Percentiles rank a stretch among this genome's conserved stretches.
phyloP scores from a whole-genome alignment of 169 alveolate species.

The Condylostoma magnum region DNA sequence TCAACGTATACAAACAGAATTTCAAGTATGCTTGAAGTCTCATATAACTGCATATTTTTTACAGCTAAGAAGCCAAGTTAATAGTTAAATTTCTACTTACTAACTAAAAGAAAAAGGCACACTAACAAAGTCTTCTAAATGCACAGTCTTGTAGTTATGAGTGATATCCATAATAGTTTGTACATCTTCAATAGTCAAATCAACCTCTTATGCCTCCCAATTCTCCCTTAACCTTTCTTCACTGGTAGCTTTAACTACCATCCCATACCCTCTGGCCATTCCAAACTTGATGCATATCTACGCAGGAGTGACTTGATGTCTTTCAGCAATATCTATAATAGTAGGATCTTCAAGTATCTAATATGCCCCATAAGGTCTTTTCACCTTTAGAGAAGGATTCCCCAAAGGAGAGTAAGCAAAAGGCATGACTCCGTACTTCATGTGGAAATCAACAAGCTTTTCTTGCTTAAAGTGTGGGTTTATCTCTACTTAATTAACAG shows the following conservation, averaged over 20 bases:
- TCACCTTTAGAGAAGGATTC: too few relatives aligned
- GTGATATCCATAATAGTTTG: constrained; percentile 16
- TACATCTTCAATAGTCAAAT: constrained; percentile 48
- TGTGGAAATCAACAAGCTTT: constrained; percentile 50
- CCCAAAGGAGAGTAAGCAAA: too few relatives aligned
- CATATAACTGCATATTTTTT: constrained; percentile 61
- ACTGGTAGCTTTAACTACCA: constrained; percentile 56
- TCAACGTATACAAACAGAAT: constrained; percentile 51
- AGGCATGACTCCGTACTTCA: constrained; percentile 35
- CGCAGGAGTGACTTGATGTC: constrained; percentile 45
- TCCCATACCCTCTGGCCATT: constrained; percentile 42
- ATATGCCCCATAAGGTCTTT: too few relatives aligned
- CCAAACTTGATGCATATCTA: constrained; percentile 60
- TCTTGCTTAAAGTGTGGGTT: constrained; percentile 56
- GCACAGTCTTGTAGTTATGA: too few relatives aligned
- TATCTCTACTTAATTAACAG: constrained; percentile 63
- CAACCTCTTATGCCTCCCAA: constrained; percentile 39
- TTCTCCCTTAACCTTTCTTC: constrained; percentile 48
- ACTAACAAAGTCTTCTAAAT: too few relatives aligned
- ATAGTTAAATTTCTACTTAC: too few relatives aligned
- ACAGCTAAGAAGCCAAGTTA: constrained; percentile 48
- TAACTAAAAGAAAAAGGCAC: too few relatives aligned
- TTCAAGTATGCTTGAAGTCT: constrained; percentile 58
- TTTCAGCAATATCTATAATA: constrained; percentile 51
- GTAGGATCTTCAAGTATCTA: constrained; percentile 39